Evolutionary conservation across 148 eudicot species (phyloP).

Genomic region (Polygonum aviculare): DNA sequence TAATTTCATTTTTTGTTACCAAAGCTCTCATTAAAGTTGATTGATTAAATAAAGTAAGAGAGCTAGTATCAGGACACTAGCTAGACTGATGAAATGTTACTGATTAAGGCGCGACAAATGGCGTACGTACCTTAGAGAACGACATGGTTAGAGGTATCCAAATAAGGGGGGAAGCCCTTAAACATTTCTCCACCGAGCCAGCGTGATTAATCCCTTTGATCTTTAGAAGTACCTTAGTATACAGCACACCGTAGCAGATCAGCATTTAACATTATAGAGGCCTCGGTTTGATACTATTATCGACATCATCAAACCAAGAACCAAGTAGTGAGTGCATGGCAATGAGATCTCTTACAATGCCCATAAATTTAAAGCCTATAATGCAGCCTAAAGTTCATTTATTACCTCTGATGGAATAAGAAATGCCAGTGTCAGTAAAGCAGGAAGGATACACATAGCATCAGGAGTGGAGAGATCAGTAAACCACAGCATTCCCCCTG

Average conservation of each 20-base stretch:
- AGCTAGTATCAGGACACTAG: neutral
- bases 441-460: constrained; percentile 52
- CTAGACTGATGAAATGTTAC: neutral
- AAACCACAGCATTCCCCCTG: constrained; percentile 75
- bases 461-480: constrained; percentile 78
- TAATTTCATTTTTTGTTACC: no score
- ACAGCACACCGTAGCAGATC: neutral
- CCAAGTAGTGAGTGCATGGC: no score
- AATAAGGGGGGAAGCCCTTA: neutral
- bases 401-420: neutral
- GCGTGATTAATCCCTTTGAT: neutral
- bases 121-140: neutral
- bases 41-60: neutral
- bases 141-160: neutral
- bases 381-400: neutral
- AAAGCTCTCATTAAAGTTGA: no score
- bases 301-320: no score
- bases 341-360: no score
- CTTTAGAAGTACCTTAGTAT: neutral
- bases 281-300: no score
- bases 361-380: neutral
- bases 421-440: constrained; percentile 12
- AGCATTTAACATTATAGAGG: no score
- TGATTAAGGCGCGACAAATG: neutral
- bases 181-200: neutral